phyloP scores from a whole-genome alignment of 768 basidiomycete species.

The Auricularia sp. region DNA sequence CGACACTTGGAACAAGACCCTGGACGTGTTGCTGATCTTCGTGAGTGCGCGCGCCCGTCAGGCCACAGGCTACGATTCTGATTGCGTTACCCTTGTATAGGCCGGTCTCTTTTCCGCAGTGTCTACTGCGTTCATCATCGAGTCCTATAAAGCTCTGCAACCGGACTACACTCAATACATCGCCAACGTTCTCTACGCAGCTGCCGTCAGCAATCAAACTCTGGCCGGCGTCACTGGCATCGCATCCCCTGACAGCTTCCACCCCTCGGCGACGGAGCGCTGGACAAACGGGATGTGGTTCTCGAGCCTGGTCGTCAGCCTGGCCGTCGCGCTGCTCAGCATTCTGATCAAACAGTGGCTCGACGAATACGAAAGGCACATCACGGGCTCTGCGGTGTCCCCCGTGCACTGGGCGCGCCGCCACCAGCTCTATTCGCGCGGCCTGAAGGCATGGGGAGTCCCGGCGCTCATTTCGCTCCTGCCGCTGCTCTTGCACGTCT shows the following conservation, averaged over 20 bases:
- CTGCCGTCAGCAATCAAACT: neutral
- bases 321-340: slow-evolving; percentile 2
- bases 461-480: neutral
- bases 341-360: slow-evolving; percentile 2
- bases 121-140: slow-evolving; percentile 7
- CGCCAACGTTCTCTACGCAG: neutral
- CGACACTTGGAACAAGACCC: slow-evolving; percentile 3
- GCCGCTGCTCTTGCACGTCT: neutral
- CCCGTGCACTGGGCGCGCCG: neutral
- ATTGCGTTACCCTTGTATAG: neutral
- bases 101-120: slow-evolving; percentile 9
- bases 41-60: neutral
- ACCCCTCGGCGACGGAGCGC: neutral
- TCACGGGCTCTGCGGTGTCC: neutral
- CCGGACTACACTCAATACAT: slow-evolving; percentile 3
- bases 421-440: neutral
- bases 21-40: slow-evolving; percentile 4
- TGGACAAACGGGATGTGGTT: slow-evolving; percentile 5
- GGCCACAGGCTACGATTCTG: no score
- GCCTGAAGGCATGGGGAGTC: neutral
- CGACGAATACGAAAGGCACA: neutral
- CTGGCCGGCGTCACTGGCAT: no score
- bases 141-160: slow-evolving; percentile 8
- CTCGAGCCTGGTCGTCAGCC: neutral
- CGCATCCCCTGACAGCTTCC: neutral